phyloP scores from a whole-genome alignment of 257 asterid species.

The Eucommia ulmoides region DNA sequence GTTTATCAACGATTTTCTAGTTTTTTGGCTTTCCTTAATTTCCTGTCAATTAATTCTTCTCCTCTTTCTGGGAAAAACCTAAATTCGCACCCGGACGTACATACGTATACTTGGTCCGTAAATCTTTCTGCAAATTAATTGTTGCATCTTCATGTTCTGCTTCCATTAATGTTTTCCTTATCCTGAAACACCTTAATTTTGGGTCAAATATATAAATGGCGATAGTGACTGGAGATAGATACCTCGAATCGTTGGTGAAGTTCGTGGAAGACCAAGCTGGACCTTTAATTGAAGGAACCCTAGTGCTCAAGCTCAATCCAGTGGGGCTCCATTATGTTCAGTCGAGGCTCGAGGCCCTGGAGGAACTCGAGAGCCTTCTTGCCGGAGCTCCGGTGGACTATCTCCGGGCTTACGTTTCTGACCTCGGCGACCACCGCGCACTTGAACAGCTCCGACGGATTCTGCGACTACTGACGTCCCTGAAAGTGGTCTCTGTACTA shows the following conservation, averaged over 20 bases:
- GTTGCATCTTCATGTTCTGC: no score
- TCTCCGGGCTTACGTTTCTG: slow-evolving; percentile 90
- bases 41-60: no score
- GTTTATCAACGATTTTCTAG: no score
- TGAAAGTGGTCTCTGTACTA: slow-evolving; percentile 72
- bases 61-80: no score
- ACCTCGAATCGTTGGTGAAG: slow-evolving; percentile 77
- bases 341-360: slow-evolving; percentile 72
- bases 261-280: slow-evolving; percentile 73
- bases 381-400: slow-evolving; percentile 95
- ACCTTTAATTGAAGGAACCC: slow-evolving; percentile 61
- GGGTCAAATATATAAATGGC: no score
- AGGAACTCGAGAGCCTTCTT: slow-evolving; percentile 73
- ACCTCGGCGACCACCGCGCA: slow-evolving; percentile 95
- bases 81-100: no score
- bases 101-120: no score
- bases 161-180: no score
- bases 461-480: slow-evolving; percentile 56
- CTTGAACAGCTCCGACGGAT: slow-evolving; percentile 86
- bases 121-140: no score
- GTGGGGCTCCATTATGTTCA: slow-evolving; percentile 82
- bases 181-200: no score
- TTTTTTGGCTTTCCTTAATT: no score
- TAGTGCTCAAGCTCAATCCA: slow-evolving; percentile 77
- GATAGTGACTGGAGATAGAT: slow-evolving; percentile 71